Base-by-base conservation (phyloP, 805 yeast genomes). In the Candida germanica region DNA sequence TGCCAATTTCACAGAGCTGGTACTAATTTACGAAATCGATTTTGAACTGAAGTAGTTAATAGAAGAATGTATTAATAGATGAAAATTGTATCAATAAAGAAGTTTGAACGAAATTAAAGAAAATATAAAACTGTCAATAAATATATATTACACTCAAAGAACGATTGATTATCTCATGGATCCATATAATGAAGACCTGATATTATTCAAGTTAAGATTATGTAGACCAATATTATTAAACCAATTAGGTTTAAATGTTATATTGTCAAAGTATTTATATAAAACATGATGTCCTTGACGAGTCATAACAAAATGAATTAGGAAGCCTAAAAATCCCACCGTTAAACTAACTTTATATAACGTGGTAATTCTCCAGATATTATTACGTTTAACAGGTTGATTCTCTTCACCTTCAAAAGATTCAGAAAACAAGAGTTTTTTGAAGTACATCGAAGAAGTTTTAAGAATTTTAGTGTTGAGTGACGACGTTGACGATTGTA, bases 1-100 rank as follows among this genome's bases (percentile, higher is more conserved):
- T 47, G 88, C 95, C 3, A 64, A 69, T 24, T 74, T 83, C 16
- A 82, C 93, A 1, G 96, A 88, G 40, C 75, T 79, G n/a, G 84
- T 84, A 7, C 71, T 88, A 47, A 69, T 87, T 16, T 91, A 89
- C 56, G 95, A 87, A 47, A 82, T 89, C 21, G 80, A 79, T 35
- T 59, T 75, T 31, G 23, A 20, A 20, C 23, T 20, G 23, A 20
- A 20, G 10, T 20, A 20, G 23, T 6, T 10, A 7, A 20, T 20
- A 6, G 9, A 20, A 20, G 23, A 20, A 20, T n/a, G n/a, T n/a
- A n/a, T n/a, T n/a, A n/a, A n/a, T n/a, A n/a, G n/a, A n/a, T n/a
- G n/a, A n/a, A n/a, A n/a, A n/a, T n/a, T n/a, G n/a, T n/a, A n/a
- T n/a, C n/a, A n/a, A n/a, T n/a, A n/a, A n/a, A n/a, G n/a, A n/a